Base-by-base conservation (phyloP, 805 yeast genomes). In the Lachancea lanzarotensis region DNA sequence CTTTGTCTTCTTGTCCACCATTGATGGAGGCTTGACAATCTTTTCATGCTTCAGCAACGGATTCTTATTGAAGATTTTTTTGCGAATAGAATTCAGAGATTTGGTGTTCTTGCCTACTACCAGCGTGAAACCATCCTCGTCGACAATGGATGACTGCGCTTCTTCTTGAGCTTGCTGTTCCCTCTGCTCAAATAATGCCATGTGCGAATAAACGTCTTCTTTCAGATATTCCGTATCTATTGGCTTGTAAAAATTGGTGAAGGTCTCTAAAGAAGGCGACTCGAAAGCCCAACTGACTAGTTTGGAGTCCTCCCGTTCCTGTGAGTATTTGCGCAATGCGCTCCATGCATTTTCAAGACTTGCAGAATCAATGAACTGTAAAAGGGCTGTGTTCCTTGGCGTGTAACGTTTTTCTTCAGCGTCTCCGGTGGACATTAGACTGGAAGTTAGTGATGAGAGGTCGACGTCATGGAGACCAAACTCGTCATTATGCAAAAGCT, bases 71-170 rank as follows among this genome's bases (percentile, higher is more conserved):
- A 63, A 45, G 18, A 62, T 58, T 43, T 62, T 61, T 48, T 59
- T 62, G 49, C 60, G 55, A 35, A 62, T 56, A 12, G 66, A 59
- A 40, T 63, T 63, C 63, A 82, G 77, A 2, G 93, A 81, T 71
- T 86, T 88, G 51, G 95, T 77, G 59, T 86, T 90, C 40, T 86
- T 74, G 10, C 93, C 88, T 17, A 89, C 95, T 36, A 90, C 98
- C 57, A 85, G 68, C 0, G 95, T 88, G 67, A 90, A 90, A 2
- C 97, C 98, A 62, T 90, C 97, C 52, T 84, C 96, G 62, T 90
- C 98, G 2, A 89, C 93, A 27, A 77, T 56, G 37, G 76, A 73
- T 22, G 75, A 73, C 69, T 79, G 78, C 10, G 70, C 70, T 45
- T 73, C 72, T 31, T 78, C 81, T 25, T 70, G 69, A 1, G 81